Base-by-base conservation (phyloP, 169 alveolate species). In the Sarcocystis neurona region DNA sequence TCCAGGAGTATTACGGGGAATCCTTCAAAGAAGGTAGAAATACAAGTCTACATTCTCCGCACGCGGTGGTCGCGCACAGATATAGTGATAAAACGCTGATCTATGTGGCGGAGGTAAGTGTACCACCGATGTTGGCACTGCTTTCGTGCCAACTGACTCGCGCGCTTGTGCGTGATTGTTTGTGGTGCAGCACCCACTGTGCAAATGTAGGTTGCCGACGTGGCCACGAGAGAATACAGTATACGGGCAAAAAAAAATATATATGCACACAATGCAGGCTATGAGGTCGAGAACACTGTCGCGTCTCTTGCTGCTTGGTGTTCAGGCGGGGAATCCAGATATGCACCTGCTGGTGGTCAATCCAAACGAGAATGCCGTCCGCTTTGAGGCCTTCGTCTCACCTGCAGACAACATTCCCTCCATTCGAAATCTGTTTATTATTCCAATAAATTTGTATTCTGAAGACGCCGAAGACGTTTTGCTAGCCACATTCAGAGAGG, bases 31-130 rank as follows among this genome's bases (percentile, higher is more conserved):
- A 66, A 15, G 63, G 44, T 20, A 70, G 30, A 6, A 8, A 37
- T 43, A 58, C 72, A n/a, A 63, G 18, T 34, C 72, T 84, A 39
- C 15, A 12, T 0, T 20, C 37, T 6, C 89, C 89, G 34, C 8
- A 1, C 43, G 34, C 48, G 15, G 89, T 84, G 48, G 84, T 84
- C 37, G 89, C 72, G 27, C 66, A 84, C 53, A 44, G 41, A 50
- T 84, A 43, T 56, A 84, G 44, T 1, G 89, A 84, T 5, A 60
- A 46, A 23, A 84, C 89, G 2, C 89, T 84, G 1, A 41, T 84
- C 82, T 84, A 84, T 84, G 89, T 84, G 30, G 89, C 89, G 5
- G 84, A 84, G 84, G 89, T 84, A 37, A 50, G 46, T 23, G 30
- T 34, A 5, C n/a, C 5, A 58, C n/a, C 18, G 60, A 18, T 50